A percentile compares a stretch with the other conserved stretches of the same genome.
These are phyloP conservation scores for Auricularia sp. DNA, from an alignment of 768 basidiomycete species.

Conservation along the genomic window DNA sequence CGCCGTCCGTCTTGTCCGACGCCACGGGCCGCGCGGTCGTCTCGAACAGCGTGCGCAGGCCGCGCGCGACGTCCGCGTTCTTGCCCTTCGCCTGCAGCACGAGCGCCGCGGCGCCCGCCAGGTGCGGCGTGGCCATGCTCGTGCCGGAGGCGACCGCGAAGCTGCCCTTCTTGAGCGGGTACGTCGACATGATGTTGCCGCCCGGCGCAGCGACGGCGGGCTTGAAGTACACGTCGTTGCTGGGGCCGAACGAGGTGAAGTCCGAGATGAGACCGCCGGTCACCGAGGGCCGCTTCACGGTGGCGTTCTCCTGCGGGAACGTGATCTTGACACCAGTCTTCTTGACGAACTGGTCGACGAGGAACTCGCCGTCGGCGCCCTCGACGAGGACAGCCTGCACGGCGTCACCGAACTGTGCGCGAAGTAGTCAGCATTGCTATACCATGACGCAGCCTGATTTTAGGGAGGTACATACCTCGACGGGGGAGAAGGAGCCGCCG, in stretches of 20 bases:
- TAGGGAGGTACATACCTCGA: neutral
- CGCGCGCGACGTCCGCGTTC: neutral
- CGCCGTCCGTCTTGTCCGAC: conserved; percentile 4
- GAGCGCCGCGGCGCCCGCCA: conserved; percentile 12
- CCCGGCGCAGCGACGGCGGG: conserved; percentile 13
- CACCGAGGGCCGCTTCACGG: conserved; percentile 15
- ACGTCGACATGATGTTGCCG: conserved; percentile 13
- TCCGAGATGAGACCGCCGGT: conserved; percentile 20
- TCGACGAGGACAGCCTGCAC: conserved; percentile 8
- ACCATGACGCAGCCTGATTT: neutral
- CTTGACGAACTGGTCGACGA: conserved; percentile 6
- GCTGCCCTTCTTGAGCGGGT: conserved; percentile 7
- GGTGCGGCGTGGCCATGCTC: conserved; percentile 12
- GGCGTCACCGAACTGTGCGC: neutral
- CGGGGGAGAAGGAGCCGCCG: conserved; percentile 2
- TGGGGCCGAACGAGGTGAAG: conserved; percentile 23
- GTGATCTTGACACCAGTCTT: conserved; percentile 2
- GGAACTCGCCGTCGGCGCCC: conserved; percentile 9
- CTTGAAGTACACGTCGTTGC: conserved; percentile 22
- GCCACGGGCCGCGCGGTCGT: conserved; percentile 9
- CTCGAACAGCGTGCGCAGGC: conserved; percentile 9
- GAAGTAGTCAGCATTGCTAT: neutral
- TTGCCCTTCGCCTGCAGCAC: conserved; percentile 11
- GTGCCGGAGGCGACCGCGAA: conserved; percentile 8
- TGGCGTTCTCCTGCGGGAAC: conserved; percentile 9